Evolutionary conservation across 1,284 basidiomycete genomes (phyloP), one percentile per base, ranked within the genome.

Genomic region (Cerioporus squamosus): DNA sequence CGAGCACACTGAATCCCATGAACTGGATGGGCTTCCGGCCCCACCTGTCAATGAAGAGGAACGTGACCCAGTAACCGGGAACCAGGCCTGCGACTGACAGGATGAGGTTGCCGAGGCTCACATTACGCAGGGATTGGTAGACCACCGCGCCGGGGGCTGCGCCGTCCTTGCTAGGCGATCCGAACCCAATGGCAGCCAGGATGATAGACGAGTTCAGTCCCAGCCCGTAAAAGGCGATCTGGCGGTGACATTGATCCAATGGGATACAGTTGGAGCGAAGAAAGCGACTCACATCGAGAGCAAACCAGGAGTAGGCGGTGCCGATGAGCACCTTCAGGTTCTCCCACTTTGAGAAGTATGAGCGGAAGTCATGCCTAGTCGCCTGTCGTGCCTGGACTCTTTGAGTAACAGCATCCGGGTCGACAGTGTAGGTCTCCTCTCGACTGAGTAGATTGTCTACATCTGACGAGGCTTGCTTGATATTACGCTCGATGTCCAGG

Each of bases 401-500:
- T 69, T 86, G 82, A 45, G 84, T 70, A 55, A 80, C 74, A 15
- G 81, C 80, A 63, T 87, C 84, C 12, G 81, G 80, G 68, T 91
- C 84, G 53, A 79, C 75, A 17, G 75, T 74, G 72, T 77, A 84
- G 7, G 71, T 73, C n/a, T 79, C 79, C n/a, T 77, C 79, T 14
- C 50, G 57, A 43, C 80, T 77, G 52, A 93, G 73, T 68, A 91
- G 86, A 39, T 82, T 81, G 60, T 83, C 78, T 63, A 90, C 88
- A 70, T 93, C 90, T 53, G 81, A 75, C 14, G 84, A 68, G 10
- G 91, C 91, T 69, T 90, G 87, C 66, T 84, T 79, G 61, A 94
- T 81, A 75, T 94, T 92, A 60, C 91, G 86, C 76, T 94, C 91
- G 66, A 95, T 85, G 76, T 94, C 93, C 87, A 95, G 92, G 59